Evolutionary conservation across 2,329 filamentous ascomycete species (phyloP), one percentile per base, ranked within the genome.

Genomic region (Knufia fluminis): DNA sequence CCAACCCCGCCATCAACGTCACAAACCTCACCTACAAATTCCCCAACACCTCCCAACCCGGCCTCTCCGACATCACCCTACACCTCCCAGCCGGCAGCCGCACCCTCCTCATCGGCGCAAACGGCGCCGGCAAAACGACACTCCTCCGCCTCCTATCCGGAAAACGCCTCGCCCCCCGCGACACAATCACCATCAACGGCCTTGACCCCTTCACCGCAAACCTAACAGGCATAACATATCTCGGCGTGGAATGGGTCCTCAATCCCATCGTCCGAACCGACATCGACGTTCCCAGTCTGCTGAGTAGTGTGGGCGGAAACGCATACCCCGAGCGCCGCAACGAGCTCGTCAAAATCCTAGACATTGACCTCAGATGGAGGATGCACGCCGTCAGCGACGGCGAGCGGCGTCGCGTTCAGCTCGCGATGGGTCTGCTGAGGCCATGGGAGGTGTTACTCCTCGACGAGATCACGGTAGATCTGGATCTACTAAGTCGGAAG

Each of bases 301-400:
- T 98, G 22, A 72, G 80, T 43, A 88, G 82, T 2, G 86, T 98
- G 0, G 92, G 92, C 53, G 92, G 92, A 10, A 79, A 94, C 66
- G 78, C 80, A 58, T 98, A 86, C 67, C 79, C 85, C 0, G 82
- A 77, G 16, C 83, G 92, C 1, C 78, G 90, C 22, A 90, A 97
- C 65, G 86, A 96, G 73, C 76, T 98, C 33, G 80, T 97, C 24
- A 67, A 69, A 1, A 91, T 98, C 54, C 78, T 98, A 31, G 92
- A 98, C 65, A 89, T 98, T 57, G 92, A 98, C 70, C 74, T 86
- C 12, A 71, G 75, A 52, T 98, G 92, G 92, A 85, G 90, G 61
- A 92, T 98, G 86, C 90, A 96, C 66, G 86, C 90, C 41, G 91
- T 98, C 4, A 88, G 82, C 1, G 92, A 98, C 62, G 92, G 92